Base-by-base conservation (phyloP, 2,329 filamentous ascomycete species). In the Alternaria brassicae region DNA sequence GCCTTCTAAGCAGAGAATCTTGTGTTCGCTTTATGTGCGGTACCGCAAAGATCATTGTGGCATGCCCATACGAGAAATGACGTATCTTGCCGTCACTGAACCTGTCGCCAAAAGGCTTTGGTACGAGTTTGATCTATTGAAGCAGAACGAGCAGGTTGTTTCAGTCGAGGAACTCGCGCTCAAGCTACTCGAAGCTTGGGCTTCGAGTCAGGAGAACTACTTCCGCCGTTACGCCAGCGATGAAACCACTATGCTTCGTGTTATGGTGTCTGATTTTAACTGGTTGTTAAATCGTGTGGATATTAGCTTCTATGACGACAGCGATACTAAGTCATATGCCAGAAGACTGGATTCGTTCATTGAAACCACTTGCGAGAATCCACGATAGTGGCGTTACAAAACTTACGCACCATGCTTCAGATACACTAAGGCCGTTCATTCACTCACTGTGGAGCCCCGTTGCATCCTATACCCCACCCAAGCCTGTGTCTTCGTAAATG, bases 21-120 rank as follows among this genome's bases (percentile, higher is more conserved):
- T 52, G 37, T 6, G 28, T n/a, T 52, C 49, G 13, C 49, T 52
- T 9, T 41, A 34, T 32, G 13, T 52, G 25, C 49, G 4, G 27
- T 52, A 41, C 27, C 49, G 27, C 13, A 41, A 32, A n/a, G 49
- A 52, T 40, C 1, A 1, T 32, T 9, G 21, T n/a, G 49, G 49
- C 13, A 12, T 9, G 4, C 49, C 12, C 6, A 52, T 52, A 5
- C 49, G 49, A 13, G 49, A 52, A 13, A n/a, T 52, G 17, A 52
- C 49, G 30, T 52, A 52, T 25, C n/a, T 52, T 25, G 49, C 49
- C 10, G 2, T 52, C 13, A 41, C 49, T 17, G 49, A 52, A 40
- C 15, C 48, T 6, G 17, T 32, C 10, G 17, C 25, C 12, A 34
- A 12, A n/a, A n/a, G n/a, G n/a, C n/a, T n/a, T n/a, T n/a, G n/a